Base-by-base conservation (phyloP, 2,329 filamentous ascomycete genomes). In the Chaetothyriales sp. region DNA sequence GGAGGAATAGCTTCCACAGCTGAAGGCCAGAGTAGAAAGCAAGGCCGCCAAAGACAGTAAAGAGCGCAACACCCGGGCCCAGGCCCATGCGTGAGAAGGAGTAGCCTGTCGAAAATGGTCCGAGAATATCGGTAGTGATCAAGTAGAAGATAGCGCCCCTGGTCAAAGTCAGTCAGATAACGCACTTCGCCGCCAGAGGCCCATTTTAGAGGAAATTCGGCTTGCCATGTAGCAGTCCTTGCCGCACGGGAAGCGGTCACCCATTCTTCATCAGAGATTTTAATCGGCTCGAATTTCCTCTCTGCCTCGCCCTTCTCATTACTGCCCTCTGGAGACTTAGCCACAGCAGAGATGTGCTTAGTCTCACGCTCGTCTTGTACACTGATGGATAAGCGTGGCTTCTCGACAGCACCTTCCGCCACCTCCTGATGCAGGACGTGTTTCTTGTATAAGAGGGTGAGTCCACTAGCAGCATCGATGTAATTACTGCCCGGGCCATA, bases 231-330 rank as follows among this genome's bases (percentile, higher is more conserved):
- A 1, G 72, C 72, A 0, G 72, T 74, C 6, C 72, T 64, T 44
- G 71, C 56, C 6, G 70, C 68, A 20, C 72, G 67, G 18, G 67
- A 70, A 2, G 73, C 72, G 46, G 69, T 69, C 18, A 63, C 63
- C 72, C 73, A 74, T 52, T 75, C 73, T 3, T 68, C 64, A n/a
- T 69, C 65, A 4, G 60, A 62, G 28, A 71, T 60, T 49, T 26
- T 28, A 56, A 58, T 58, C 50, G 19, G 55, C 47, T 58, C 57
- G 54, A 44, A 60, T 52, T 51, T 61, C 49, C 43, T 61, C 49
- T 53, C 50, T 5, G 46, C 5, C 4, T 5, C 28, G 3, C 44
- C 44, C 46, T 55, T 55, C 49, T 55, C 53, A 22, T 49, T 51
- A 36, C 52, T 5, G 48, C 57, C 25, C 43, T 50, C 5, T 12